Base-by-base conservation (phyloP, 2,329 filamentous ascomycete species). In the Lizonia empirigonia region DNA sequence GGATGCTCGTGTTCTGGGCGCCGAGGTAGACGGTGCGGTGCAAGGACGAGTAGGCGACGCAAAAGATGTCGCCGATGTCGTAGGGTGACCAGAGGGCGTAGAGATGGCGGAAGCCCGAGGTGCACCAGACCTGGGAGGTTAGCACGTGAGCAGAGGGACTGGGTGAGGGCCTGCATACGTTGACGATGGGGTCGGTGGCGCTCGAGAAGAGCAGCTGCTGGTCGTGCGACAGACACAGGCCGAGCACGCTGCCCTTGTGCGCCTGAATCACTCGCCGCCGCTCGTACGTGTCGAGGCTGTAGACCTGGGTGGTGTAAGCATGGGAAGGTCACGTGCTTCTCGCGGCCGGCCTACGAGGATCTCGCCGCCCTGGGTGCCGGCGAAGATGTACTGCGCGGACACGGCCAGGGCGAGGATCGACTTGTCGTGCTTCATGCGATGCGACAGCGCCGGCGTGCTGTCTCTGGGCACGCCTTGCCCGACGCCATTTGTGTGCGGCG, bases 11-110 rank as follows among this genome's bases (percentile, higher is more conserved):
- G 69, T 97, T 97, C 70, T 97, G 94, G 1, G 91, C 90, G 53
- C 94, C 94, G 38, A 96, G 83, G 72, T 96, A 97, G 6, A 96
- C 82, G 0, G 88, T 96, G 63, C 93, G 84, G 64, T 90, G 80
- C 59, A 85, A 82, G 7, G 85, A 77, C 6, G 91, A 96, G 72
- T 96, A 97, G 1, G 88, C 88, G n/a, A 96, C 87, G 61, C 91
- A 96, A 72, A 97, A 97, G 54, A 99, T 85, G 76, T 99, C 94
- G 53, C 94, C 94, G 32, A 96, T 89, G 64, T 97, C 93, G 74
- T 95, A 92, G 40, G 87, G 87, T 55, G 91, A 95, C 77, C 96
- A 95, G 56, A 97, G 89, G 58, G 94, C 91, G 76, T 92, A 94
- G 1, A 94, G 80, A 22, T 89, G 86, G 50, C 82, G 82, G 70